Evolutionary conservation across 1,139 yeast genomes (phyloP).

Genomic region (Yamadazyma dendronema): DNA sequence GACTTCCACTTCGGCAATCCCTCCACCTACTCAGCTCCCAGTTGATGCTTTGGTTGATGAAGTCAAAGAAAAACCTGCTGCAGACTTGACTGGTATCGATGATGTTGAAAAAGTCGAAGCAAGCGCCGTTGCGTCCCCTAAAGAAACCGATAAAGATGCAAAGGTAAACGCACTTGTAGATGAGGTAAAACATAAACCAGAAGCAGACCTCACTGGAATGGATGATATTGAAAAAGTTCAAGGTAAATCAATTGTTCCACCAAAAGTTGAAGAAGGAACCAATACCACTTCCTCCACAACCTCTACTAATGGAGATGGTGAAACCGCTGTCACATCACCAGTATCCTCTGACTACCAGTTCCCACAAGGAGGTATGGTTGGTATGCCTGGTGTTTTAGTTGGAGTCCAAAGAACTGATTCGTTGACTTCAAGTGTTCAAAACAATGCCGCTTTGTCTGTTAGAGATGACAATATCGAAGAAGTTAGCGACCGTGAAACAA

Average conservation of each 20-base stretch:
- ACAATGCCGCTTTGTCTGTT: conserved; percentile 87
- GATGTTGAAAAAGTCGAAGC: conserved; percentile 5
- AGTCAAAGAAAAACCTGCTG: conserved; percentile 23
- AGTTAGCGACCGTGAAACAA: conserved; percentile 59
- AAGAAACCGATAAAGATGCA: conserved; percentile 2
- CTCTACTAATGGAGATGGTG: conserved; percentile 36
- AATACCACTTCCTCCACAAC: conserved; percentile 38
- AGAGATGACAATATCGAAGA: conserved; percentile 70
- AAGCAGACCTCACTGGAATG: conserved; percentile 29
- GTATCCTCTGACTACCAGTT: conserved; percentile 52
- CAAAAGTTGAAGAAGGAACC: conserved; percentile 21
- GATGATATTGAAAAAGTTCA: conserved; percentile 15
- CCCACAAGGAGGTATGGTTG: conserved; percentile 53
- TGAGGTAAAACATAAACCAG: conserved; percentile 24
- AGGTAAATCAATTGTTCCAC: conserved; percentile 6
- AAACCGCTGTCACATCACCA: conserved; percentile 60
- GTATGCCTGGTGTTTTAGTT: conserved; percentile 48
- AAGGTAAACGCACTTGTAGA: conserved; percentile 21
- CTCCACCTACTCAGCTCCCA: conserved; percentile 2
- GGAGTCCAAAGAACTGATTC: conserved; percentile 67
- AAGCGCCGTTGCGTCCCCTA: conserved; percentile 9
- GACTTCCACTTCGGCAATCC: background rate
- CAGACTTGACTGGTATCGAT: conserved; percentile 30
- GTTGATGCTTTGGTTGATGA: conserved; percentile 23
- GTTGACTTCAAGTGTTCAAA: conserved; percentile 85